These are phyloP conservation scores for Funneliformis mosseae DNA, from an alignment of 192 early-diverging fungal genomes.

Conservation along the genomic window DNA sequence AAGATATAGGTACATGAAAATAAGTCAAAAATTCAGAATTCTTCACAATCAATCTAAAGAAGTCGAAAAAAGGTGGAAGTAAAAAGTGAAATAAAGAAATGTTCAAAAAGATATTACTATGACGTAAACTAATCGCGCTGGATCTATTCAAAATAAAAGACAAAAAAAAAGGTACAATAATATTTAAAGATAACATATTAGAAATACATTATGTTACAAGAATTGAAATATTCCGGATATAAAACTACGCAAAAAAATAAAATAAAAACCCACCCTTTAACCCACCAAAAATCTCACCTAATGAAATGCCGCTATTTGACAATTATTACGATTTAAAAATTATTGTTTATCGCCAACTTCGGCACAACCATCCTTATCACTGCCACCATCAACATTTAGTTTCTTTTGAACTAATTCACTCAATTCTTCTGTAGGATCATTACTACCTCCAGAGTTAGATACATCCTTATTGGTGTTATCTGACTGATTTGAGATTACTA, in stretches of 20 bases:
- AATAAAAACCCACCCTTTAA: neutral
- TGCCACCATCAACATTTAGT: constrained; percentile 19
- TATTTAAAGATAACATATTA: neutral
- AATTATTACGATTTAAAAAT: neutral
- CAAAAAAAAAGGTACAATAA: too few species aligned
- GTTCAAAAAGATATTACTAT: neutral
- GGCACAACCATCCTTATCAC: neutral
- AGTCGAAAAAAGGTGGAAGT: neutral
- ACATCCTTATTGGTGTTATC: constrained; percentile 4
- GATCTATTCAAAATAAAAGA: neutral
- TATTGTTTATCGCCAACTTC: constrained; percentile 21
- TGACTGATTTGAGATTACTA: neutral
- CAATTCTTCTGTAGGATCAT: constrained; percentile 16
- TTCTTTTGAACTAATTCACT: constrained; percentile 29
- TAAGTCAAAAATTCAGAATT: neutral
- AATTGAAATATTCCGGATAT: neutral
- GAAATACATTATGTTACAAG: neutral
- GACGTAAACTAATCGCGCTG: neutral
- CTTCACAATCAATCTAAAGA: neutral
- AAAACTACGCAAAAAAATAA: neutral
- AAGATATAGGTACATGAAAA: neutral
- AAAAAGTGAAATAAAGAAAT: neutral
- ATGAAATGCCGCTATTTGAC: neutral
- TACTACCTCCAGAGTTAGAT: neutral
- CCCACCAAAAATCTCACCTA: neutral